These are phyloP conservation scores for Amaranthus tricolor DNA, from an alignment of 179 eudicot species.

Conservation along the genomic window DNA sequence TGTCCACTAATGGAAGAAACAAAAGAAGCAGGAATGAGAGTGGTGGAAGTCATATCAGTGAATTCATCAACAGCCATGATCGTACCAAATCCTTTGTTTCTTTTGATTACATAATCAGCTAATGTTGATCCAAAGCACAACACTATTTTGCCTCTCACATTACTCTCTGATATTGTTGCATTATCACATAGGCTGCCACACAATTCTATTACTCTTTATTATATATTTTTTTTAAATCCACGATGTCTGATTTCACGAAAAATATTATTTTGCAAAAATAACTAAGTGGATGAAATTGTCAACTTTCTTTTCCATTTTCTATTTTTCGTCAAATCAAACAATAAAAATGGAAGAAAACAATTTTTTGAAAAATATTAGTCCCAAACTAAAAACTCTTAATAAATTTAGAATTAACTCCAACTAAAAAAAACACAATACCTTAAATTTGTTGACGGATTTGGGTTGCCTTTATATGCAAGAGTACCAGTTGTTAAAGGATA, in stretches of 20 bases:
- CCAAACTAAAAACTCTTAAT: too few species aligned
- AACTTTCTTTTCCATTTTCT: too few species aligned
- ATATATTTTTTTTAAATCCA: too few species aligned
- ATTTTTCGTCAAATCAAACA: too few species aligned
- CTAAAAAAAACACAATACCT: slow-evolving; percentile 30
- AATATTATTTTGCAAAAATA: too few species aligned
- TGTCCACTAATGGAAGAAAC: slow-evolving; percentile 30
- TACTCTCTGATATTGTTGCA: slow-evolving; percentile 34
- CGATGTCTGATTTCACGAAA: too few species aligned
- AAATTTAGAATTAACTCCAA: too few species aligned
- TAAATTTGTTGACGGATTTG: slow-evolving; percentile 23
- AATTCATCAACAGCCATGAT: slow-evolving; percentile 38
- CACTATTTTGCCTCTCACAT: slow-evolving; percentile 63
- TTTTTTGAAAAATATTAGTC: too few species aligned
- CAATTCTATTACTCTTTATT: not conserved
- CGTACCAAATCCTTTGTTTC: slow-evolving; percentile 43
- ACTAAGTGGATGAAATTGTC: too few species aligned
- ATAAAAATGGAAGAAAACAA: too few species aligned
- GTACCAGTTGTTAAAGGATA: slow-evolving; percentile 49
- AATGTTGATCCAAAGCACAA: slow-evolving; percentile 42
- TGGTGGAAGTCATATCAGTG: slow-evolving; percentile 31
- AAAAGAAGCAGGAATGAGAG: slow-evolving; percentile 40
- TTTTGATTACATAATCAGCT: slow-evolving; percentile 37
- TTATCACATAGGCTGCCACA: slow-evolving; percentile 50
- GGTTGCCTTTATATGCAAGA: slow-evolving; percentile 34